phyloP scores from a whole-genome alignment of 495 filamentous ascomycete species.

The Aspergillus affinis region DNA sequence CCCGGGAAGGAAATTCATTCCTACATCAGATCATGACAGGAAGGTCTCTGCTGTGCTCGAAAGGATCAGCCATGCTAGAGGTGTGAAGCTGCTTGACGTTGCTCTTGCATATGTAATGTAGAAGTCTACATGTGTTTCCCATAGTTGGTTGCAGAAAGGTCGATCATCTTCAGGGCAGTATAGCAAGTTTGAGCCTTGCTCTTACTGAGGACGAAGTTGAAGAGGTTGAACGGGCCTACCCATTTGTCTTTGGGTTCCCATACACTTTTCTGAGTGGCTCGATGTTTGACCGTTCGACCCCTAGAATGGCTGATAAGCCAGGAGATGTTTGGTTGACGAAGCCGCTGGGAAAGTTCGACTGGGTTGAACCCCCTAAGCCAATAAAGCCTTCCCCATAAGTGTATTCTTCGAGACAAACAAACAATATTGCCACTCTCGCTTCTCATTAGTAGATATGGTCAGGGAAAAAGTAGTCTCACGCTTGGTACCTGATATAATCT shows the following conservation, averaged over 20 bases:
- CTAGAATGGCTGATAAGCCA: conserved; percentile 13
- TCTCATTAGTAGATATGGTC: too few relatives aligned
- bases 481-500: too few relatives aligned
- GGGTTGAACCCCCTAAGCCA: conserved; percentile 17
- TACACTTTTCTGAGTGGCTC: conserved; percentile 21
- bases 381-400: conserved; percentile 8
- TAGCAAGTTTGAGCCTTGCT: neutral
- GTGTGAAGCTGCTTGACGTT: conserved; percentile 50
- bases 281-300: conserved; percentile 15
- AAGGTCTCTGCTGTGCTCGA: conserved; percentile 49
- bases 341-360: conserved; percentile 19
- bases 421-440: too few relatives aligned
- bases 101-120: conserved; percentile 70
- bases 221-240: conserved; percentile 11
- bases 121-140: conserved; percentile 71
- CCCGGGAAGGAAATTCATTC: conserved; percentile 24
- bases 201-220: conserved; percentile 10
- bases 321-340: conserved; percentile 19
- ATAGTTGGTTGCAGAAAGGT: conserved; percentile 65
- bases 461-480: too few relatives aligned
- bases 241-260: conserved; percentile 14
- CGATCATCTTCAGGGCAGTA: conserved; percentile 54
- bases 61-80: conserved; percentile 51
- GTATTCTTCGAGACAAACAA: too few relatives aligned
- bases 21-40: conserved; percentile 39